Percentiles rank a stretch among this genome's conserved stretches.
Evolutionary conservation across 129 eudicot species (phyloP).

Genomic region (Tagetes erecta): DNA sequence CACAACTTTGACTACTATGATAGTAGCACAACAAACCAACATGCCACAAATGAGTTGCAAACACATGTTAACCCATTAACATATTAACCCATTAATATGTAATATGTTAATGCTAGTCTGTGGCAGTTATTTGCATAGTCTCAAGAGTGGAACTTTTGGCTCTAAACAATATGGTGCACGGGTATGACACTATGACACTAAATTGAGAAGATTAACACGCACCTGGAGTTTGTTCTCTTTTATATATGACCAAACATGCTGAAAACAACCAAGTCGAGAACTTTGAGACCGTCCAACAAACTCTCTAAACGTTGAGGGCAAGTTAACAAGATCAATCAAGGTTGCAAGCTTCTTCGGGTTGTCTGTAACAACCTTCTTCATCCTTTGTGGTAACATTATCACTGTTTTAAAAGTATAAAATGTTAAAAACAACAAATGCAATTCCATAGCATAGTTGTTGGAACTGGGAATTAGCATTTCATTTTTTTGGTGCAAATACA

Average conservation of each 20-base stretch:
- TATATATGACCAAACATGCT: constrained; percentile 89
- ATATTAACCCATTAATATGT: neutral
- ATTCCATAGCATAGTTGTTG: neutral
- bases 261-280: constrained; percentile 82
- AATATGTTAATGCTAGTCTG: neutral
- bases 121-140: neutral
- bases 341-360: constrained; percentile 90
- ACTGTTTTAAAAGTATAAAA: constrained; percentile 7
- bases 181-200: neutral
- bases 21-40: neutral
- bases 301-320: constrained; percentile 76
- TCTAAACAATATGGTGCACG: constrained; percentile 4
- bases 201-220: neutral
- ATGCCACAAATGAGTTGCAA: neutral
- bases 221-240: constrained; percentile 95
- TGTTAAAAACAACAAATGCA: neutral
- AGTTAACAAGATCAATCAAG: constrained; percentile 89
- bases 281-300: constrained; percentile 87
- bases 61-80: neutral
- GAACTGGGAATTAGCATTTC: neutral
- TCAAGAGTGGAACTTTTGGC: constrained; percentile 5
- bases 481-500: neutral
- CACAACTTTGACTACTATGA: neutral
- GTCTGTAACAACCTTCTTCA: constrained; percentile 68
- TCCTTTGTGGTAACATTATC: constrained; percentile 71